Evolutionary conservation across 257 asterid species (phyloP).

Genomic region (Gardenia jasminoides): DNA sequence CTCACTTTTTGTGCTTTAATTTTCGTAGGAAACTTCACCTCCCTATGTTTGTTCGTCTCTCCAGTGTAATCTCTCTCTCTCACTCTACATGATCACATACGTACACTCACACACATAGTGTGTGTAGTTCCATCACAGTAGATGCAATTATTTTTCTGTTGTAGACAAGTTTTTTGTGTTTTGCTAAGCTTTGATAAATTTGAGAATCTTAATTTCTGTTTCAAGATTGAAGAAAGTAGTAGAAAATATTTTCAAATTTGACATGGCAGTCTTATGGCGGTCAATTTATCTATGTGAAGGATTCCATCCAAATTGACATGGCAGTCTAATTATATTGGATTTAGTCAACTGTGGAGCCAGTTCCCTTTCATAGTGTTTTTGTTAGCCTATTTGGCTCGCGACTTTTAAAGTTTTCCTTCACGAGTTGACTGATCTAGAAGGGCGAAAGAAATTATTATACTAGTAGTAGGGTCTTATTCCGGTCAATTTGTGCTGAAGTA

Average conservation of each 20-base stretch:
- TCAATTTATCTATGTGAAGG: not conserved
- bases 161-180: not conserved
- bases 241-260: not conserved
- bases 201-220: too few relatives aligned
- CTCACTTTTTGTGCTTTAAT: too few relatives aligned
- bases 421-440: not conserved
- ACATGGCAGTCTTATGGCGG: not conserved
- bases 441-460: not conserved
- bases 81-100: not conserved
- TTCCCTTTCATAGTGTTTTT: too few relatives aligned
- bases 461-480: not conserved
- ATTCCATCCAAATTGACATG: not conserved
- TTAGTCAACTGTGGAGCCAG: not conserved
- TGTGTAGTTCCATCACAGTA: not conserved
- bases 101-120: not conserved
- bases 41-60: conserved; percentile 34
- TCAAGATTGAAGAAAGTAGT: not conserved
- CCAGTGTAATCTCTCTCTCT: conserved; percentile 33
- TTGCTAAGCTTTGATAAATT: too few relatives aligned
- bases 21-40: conserved; percentile 39
- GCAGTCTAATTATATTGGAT: not conserved
- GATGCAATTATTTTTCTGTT: not conserved
- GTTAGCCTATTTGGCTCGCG: not conserved
- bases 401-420: not conserved
- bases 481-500: not conserved